Evolutionary conservation across 2,329 filamentous ascomycete species (phyloP).

Genomic region (Penicillium sclerotigenum): DNA sequence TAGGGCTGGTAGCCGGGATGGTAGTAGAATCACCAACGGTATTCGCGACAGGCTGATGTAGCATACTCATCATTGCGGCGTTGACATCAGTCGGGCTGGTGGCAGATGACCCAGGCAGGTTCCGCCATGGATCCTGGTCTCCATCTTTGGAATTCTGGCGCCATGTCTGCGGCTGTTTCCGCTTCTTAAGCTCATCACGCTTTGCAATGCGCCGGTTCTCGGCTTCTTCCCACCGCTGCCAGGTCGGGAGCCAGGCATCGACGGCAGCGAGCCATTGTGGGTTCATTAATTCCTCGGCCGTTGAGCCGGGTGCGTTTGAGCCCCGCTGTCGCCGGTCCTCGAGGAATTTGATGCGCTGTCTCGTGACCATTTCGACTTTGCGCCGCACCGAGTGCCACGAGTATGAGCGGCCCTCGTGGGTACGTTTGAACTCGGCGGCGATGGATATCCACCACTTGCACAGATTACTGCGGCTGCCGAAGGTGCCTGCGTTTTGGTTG

Average conservation of each 20-base stretch:
- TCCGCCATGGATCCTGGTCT: slow-evolving; percentile 12
- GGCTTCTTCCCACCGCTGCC: slow-evolving; percentile 39
- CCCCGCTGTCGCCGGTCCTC: slow-evolving; percentile 28
- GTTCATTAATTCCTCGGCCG: slow-evolving; percentile 32
- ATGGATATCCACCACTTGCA: slow-evolving; percentile 45
- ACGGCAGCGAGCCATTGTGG: slow-evolving; percentile 39
- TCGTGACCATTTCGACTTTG: slow-evolving; percentile 42
- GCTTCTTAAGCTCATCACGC: slow-evolving; percentile 30
- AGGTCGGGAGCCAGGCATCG: slow-evolving; percentile 43
- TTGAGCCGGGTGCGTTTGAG: background rate
- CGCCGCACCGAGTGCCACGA: slow-evolving; percentile 45
- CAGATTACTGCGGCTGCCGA: slow-evolving; percentile 41
- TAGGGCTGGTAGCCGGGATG: background rate
- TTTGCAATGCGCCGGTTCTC: slow-evolving; percentile 39
- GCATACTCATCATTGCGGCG: background rate
- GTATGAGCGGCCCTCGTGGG: slow-evolving; percentile 38
- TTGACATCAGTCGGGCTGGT: slow-evolving; percentile 1
- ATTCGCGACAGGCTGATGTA: slow-evolving; percentile 7
- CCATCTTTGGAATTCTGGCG: slow-evolving; percentile 17
- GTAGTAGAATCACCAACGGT: slow-evolving; percentile 8
- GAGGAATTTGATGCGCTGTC: slow-evolving; percentile 41
- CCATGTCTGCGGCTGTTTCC: slow-evolving; percentile 19
- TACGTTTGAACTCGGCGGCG: slow-evolving; percentile 37
- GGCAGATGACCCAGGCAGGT: background rate
- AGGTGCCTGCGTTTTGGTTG: slow-evolving; percentile 36